A percentile compares a stretch with the other conserved stretches of the same genome.
phyloP scores from a whole-genome alignment of 768 basidiomycete species.

The Hygrophorus pudorinus region DNA sequence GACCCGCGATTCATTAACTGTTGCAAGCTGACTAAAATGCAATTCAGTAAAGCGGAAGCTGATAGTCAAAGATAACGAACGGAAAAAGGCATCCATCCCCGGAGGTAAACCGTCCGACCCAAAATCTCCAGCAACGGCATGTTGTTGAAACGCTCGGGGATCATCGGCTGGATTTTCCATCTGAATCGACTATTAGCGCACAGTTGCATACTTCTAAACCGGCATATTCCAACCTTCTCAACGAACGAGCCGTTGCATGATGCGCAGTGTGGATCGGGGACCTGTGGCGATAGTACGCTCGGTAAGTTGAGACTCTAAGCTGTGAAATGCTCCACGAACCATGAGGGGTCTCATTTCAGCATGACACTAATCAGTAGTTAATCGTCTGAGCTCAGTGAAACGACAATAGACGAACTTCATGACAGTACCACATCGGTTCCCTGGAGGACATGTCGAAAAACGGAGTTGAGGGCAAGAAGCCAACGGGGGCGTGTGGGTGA shows the following conservation, averaged over 20 bases:
- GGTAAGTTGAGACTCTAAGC: slow-evolving; percentile 5
- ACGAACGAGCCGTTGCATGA: slow-evolving; percentile 78
- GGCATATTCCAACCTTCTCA: slow-evolving; percentile 46
- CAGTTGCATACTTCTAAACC: slow-evolving; percentile 5
- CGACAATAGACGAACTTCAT: slow-evolving; percentile 40
- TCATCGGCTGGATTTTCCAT: slow-evolving; percentile 70
- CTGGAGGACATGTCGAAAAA: slow-evolving; percentile 47
- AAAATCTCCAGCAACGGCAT: slow-evolving; percentile 18
- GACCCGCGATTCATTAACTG: slow-evolving; percentile 13
- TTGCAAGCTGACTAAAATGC: slow-evolving; percentile 12
- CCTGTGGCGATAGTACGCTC: slow-evolving; percentile 29
- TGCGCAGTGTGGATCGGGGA: slow-evolving; percentile 75
- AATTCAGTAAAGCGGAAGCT: neutral
- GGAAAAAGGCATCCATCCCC: slow-evolving; percentile 37
- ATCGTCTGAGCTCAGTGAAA: slow-evolving; percentile 1
- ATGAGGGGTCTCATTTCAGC: slow-evolving; percentile 84
- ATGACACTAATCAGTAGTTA: slow-evolving; percentile 47
- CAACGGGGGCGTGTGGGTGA: neutral
- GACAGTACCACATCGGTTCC: slow-evolving; percentile 74
- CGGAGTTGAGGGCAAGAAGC: neutral
- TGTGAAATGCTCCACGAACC: slow-evolving; percentile 33
- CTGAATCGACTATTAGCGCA: slow-evolving; percentile 28
- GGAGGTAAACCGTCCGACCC: slow-evolving; percentile 23
- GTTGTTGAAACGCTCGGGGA: slow-evolving; percentile 55
- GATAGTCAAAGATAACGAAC: slow-evolving; percentile 23